Base-by-base conservation (phyloP, 257 asterid genomes). In the Hygrophila difformis region DNA sequence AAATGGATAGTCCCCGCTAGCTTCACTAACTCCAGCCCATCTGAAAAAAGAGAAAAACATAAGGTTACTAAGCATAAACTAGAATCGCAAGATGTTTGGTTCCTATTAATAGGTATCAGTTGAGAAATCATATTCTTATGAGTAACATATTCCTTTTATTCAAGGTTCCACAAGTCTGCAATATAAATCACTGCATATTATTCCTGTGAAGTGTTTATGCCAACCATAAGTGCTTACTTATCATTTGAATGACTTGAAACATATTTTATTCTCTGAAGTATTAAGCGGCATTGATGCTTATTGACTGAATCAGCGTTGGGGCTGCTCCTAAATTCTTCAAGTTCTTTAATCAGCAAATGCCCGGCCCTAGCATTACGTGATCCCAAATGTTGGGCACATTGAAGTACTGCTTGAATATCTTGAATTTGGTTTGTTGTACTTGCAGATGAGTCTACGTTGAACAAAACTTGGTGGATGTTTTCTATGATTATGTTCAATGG, bases 311-410 rank as follows among this genome's bases (percentile, higher is more conserved):
- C 97, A 59, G 93, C 93, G 36, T 79, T 57, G 2, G 88, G 72
- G 52, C 69, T 74, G 72, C 60, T 66, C 80, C 81, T 76, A 47
- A 87, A 84, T 66, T 87, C 97, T 72, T 87, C 97, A 62, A 87
- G 93, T 63, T 87, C 97, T 73, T 80, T 83, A 38, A 61, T 84
- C 67, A 87, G 75, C 77, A 87, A 69, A 59, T 75, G 87, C n/a
- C 85, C 93, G 51, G 95, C 97, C 77, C 97, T 79, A 42, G 83
- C 70, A 74, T 80, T 81, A 37, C 95, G 95, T 18, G 95, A 80
- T 60, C 95, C 97, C 80, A 84, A 33, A 7, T 87, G 77, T 69
- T 87, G 95, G 44, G 88, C 81, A 53, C 97, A 84, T 23, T 80
- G 69, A 58, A 87, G 97, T 71, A 74, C 84, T 19, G 85, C 91